Base-by-base conservation (phyloP, 2,329 filamentous ascomycete genomes). In the Hypoxylon sp. region DNA sequence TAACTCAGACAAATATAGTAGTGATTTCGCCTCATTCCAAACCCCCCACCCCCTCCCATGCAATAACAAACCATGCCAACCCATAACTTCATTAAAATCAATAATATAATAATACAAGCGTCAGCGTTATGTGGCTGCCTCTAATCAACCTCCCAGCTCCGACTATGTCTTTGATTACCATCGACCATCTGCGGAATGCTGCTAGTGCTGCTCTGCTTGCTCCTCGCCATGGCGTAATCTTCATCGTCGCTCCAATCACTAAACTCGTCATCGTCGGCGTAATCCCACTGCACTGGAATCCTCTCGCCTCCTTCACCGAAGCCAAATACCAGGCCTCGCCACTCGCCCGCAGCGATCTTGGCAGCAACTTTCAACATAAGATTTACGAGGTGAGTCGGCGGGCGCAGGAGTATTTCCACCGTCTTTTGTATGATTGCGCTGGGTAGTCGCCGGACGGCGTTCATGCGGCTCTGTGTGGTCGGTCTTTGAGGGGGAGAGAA, bases 321-420 rank as follows among this genome's bases (percentile, higher is more conserved):
- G 10, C 87, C 87, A 55, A 85, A 84, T 57, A 88, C 82, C 72
- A 86, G 80, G 68, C 87, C 91, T 75, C 87, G 82, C 90, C 86
- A 89, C 80, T 87, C 84, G 17, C 87, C 88, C 30, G 84, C 84
- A 1, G 90, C 86, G 68, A 97, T 93, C 68, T 88, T 89, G 0
- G 92, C 90, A 0, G 94, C 93, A 62, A 97, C 93, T 61, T 89
- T 89, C 3, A 97, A 85, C 85, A 97, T 94, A 43, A 97, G 83
- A 25, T 88, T 85, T 36, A 97, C 87, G 1, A 97, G 85, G 73
- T 94, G 89, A 14, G 90, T 87, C 0, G 94, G 93, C n/a, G 93
- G 93, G 0, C 92, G 89, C 13, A 97, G 82, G 3, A 97, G 85
- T 30, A 96, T 85, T 56, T 92, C 89, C 69, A 88, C 90, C 0